Evolutionary conservation across 2,329 filamentous ascomycete genomes (phyloP).

Genomic region (Cladosporium oxysporum): DNA sequence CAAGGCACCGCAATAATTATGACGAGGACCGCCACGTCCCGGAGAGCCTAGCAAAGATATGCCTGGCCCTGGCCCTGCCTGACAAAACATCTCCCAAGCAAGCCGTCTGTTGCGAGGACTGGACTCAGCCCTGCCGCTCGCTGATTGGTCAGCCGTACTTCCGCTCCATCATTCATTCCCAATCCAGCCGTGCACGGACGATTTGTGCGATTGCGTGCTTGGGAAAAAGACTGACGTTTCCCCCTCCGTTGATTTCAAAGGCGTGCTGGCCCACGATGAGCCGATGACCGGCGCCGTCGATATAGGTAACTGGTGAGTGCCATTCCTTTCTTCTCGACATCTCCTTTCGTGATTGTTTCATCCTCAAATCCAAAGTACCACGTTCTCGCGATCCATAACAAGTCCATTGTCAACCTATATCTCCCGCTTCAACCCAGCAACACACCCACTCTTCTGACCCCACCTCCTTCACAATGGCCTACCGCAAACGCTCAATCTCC

Average conservation of each 20-base stretch:
- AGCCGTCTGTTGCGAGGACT: conserved; percentile 18
- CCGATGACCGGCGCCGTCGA: conserved; percentile 24
- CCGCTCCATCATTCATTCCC: conserved; percentile 9
- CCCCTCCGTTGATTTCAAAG: conserved; percentile 25
- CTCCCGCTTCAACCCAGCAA: neutral
- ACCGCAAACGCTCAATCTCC: conserved; percentile 30
- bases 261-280: conserved; percentile 20
- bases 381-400: conserved; percentile 4
- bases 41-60: neutral
- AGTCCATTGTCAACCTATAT: neutral
- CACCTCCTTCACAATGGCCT: conserved; percentile 27
- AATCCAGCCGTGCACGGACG: conserved; percentile 2
- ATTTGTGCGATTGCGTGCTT: conserved; percentile 17
- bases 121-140: neutral
- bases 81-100: conserved; percentile 16
- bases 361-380: neutral
- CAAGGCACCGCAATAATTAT: conserved; percentile 12
- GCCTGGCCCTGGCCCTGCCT: neutral
- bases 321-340: conserved; percentile 19
- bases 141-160: conserved; percentile 10
- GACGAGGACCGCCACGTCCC: conserved; percentile 1
- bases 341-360: conserved; percentile 8
- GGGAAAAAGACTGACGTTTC: conserved; percentile 17
- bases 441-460: conserved; percentile 1
- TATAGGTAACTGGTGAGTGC: conserved; percentile 25